Base-by-base conservation (phyloP, 306 rosid species). In the Arachis hypogaea region DNA sequence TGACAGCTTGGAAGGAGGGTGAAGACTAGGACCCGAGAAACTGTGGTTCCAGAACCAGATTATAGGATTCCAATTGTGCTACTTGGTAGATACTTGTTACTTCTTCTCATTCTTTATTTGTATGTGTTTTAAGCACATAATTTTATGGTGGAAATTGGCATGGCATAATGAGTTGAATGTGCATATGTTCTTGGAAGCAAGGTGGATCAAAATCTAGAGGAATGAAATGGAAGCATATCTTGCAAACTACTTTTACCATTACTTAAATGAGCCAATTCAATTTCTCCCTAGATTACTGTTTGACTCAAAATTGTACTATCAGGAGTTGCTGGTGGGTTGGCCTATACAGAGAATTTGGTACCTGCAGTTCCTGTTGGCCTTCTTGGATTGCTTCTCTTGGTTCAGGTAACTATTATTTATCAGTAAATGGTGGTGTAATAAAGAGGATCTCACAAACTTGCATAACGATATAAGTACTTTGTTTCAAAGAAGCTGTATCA, bases 31-130 rank as follows among this genome's bases (percentile, higher is more conserved):
- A 81, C 76, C 78, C 82, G 83, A 59, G 93, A 82, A 83, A 89
- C 92, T 7, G 97, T 91, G 77, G 73, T 94, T 72, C 97, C 98
- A 2, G 91, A 91, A 70, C 93, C 97, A 30, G 98, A 94, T 85
- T 94, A 94, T 66, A 77, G 98, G 66, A 86, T 94, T 86, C 95
- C 98, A 4, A 62, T 91, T 71, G 97, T 91, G 56, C 84, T 94
- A 60, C 92, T 94, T 2, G 98, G 98, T 94, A 42, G 54, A 79
- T 83, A 72, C 77, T 66, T 45, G 54, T 81, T 83, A 72, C 77
- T 66, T 42, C 41, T 77, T 74, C 72, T 69, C 72, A 33, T 4
- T 71, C 68, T 80, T 65, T 57, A 62, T 55, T 72, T 66, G 58
- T 60, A 41, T 63, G 68, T 68, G 40, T 54, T 61, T 70, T 81